A percentile compares a stretch with the other conserved stretches of the same genome.
Conservation (phyloP, 441 rosid species). For the Syzygium malaccense region DNA sequence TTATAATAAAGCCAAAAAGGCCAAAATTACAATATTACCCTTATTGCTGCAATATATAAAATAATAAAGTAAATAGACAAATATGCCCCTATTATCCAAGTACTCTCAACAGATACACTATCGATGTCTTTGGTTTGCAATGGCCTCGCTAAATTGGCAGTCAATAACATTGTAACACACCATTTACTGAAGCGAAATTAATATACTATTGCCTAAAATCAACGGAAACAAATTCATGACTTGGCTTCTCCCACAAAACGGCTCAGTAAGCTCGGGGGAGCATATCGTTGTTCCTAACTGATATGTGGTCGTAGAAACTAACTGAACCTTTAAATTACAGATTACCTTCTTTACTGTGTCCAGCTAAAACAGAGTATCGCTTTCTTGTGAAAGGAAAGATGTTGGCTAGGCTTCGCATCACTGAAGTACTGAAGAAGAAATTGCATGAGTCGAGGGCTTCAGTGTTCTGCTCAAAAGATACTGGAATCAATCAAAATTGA, state of each 20-base stretch:
- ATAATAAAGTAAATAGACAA: too few species aligned
- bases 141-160: neutral
- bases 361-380: neutral
- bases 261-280: neutral
- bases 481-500: neutral
- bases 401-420: neutral
- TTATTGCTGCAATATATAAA: too few species aligned
- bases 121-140: too few species aligned
- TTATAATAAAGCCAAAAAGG: too few species aligned
- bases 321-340: neutral
- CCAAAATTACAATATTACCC: too few species aligned
- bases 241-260: neutral
- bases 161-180: neutral
- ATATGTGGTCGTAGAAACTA: neutral
- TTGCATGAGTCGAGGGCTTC: neutral
- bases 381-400: neutral
- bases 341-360: neutral
- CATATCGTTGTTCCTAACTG: neutral
- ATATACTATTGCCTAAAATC: neutral
- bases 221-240: neutral
- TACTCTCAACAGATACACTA: too few species aligned
- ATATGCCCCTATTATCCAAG: too few species aligned
- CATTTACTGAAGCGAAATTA: neutral
- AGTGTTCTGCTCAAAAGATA: neutral
- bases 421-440: neutral